phyloP scores from a whole-genome alignment of 1,284 basidiomycete genomes.

The Malassezia japonica region DNA sequence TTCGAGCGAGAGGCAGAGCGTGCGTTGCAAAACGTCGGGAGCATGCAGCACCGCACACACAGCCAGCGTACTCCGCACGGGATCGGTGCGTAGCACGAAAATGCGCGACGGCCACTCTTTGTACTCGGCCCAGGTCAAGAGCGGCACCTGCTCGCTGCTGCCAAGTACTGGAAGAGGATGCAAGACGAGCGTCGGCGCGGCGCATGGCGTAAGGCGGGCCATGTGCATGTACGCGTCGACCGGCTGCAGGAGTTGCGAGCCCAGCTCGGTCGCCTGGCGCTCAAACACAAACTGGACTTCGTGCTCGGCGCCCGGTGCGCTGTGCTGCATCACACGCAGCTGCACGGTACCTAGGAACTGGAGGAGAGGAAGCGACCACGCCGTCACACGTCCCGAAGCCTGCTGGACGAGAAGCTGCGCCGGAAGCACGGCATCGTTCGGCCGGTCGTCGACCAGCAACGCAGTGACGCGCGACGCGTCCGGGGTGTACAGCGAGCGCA shows the following conservation, averaged over 20 bases:
- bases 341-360: background rate
- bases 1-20: background rate
- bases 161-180: background rate
- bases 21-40: background rate
- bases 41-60: conserved; percentile 2
- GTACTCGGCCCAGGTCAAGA: background rate
- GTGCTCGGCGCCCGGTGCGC: background rate
- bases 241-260: background rate
- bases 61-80: background rate
- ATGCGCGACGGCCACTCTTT: background rate
- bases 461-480: conserved; percentile 7
- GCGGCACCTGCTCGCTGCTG: background rate
- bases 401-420: conserved; percentile 7
- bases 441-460: background rate
- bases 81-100: conserved; percentile 2
- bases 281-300: conserved; percentile 1
- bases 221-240: background rate
- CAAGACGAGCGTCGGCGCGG: background rate
- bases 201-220: background rate
- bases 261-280: conserved; percentile 3
- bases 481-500: conserved; percentile 5
- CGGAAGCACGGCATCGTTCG: background rate
- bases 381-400: conserved; percentile 13
- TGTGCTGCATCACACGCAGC: background rate
- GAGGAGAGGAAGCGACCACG: conserved; percentile 2